phyloP scores from a whole-genome alignment of 2,329 filamentous ascomycete genomes.

The Exserohilum rostratum region DNA sequence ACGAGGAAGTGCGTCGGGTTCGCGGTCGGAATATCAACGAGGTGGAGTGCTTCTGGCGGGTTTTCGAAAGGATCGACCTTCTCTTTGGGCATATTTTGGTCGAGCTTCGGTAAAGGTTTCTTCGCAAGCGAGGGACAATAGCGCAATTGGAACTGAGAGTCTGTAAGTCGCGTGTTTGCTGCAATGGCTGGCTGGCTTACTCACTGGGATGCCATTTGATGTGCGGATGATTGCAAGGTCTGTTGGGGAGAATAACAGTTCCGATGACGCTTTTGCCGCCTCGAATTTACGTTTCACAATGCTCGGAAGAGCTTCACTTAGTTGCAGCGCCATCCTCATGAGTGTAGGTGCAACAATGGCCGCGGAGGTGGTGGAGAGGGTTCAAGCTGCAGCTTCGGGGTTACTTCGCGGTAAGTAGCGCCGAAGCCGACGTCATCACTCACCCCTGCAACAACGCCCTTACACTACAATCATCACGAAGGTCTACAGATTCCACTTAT shows the following conservation, averaged over 20 bases:
- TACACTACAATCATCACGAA: slow-evolving; percentile 1
- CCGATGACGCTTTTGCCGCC: slow-evolving; percentile 42
- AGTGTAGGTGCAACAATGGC: neutral
- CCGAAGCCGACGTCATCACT: slow-evolving; percentile 9
- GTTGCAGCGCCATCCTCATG: slow-evolving; percentile 38
- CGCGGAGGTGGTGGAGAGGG: neutral
- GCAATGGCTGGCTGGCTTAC: slow-evolving; percentile 18
- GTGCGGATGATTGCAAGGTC: slow-evolving; percentile 49
- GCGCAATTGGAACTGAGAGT: slow-evolving; percentile 71
- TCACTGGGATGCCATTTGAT: slow-evolving; percentile 46
- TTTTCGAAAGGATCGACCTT: slow-evolving; percentile 67
- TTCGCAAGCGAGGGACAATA: slow-evolving; percentile 72
- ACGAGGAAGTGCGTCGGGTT: slow-evolving; percentile 66
- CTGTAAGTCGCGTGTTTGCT: slow-evolving; percentile 18
- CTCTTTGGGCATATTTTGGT: slow-evolving; percentile 32
- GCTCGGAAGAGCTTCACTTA: slow-evolving; percentile 43
- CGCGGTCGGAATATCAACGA: slow-evolving; percentile 56
- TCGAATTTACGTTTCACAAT: slow-evolving; percentile 48
- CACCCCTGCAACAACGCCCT: neutral
- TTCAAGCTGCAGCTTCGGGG: slow-evolving; percentile 4
- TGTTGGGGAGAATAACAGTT: slow-evolving; percentile 49
- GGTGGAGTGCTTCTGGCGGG: slow-evolving; percentile 60
- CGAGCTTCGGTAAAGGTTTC: slow-evolving; percentile 62
- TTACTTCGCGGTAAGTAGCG: slow-evolving; percentile 5
- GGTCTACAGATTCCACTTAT: neutral